Conservation (phyloP, 2,329 filamentous ascomycete species). For the Alternaria sp. region DNA sequence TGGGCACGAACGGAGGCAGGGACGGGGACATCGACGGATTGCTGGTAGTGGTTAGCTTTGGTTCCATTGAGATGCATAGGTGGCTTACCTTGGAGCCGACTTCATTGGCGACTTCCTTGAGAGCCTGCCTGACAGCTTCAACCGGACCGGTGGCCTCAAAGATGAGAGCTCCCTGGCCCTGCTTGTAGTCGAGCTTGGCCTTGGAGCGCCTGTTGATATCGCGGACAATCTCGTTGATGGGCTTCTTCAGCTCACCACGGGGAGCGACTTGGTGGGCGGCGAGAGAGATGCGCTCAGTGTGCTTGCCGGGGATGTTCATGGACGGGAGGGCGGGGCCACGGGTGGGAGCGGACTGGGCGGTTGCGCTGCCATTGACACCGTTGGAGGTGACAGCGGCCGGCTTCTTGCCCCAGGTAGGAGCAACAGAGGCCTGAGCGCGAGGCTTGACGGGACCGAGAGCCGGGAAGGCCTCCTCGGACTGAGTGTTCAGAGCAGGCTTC, state of each 20-base stretch:
- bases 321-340: constrained; percentile 60
- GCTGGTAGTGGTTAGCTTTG: constrained; percentile 53
- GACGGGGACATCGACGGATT: constrained; percentile 78
- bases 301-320: constrained; percentile 82
- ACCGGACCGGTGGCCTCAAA: constrained; percentile 88
- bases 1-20: constrained; percentile 84
- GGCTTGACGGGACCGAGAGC: constrained; percentile 80
- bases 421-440: constrained; percentile 65
- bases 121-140: constrained; percentile 83
- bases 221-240: constrained; percentile 83
- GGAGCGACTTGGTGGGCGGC: constrained; percentile 80
- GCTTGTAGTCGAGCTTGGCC: constrained; percentile 81
- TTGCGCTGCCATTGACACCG: constrained; percentile 60
- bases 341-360: constrained; percentile 54
- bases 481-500: constrained; percentile 71
- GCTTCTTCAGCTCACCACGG: constrained; percentile 80
- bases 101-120: constrained; percentile 88
- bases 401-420: constrained; percentile 82
- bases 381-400: constrained; percentile 59
- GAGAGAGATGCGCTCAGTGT: constrained; percentile 78
- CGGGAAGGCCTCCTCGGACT: constrained; percentile 94
- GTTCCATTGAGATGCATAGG: neutral
- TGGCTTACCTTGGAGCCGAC: constrained; percentile 80
- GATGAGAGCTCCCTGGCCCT: constrained; percentile 76
- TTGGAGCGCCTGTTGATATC: constrained; percentile 94